These are phyloP conservation scores for Amaranthus palmeri DNA, from an alignment of 148 eudicot species.

Conservation along the genomic window DNA sequence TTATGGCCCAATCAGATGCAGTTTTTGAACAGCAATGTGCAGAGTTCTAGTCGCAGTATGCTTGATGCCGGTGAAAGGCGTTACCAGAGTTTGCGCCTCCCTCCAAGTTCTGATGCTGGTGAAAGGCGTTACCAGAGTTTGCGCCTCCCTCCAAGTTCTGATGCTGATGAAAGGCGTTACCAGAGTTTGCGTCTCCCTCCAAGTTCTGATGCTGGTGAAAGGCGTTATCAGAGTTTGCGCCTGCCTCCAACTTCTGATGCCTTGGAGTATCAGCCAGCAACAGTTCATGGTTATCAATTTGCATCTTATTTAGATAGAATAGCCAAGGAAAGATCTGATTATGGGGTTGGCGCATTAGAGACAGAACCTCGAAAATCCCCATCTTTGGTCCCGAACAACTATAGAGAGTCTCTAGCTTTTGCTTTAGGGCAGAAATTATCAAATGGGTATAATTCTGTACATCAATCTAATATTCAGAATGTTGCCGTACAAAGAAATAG, in stretches of 20 bases:
- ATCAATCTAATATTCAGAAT: constrained; percentile 62
- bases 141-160: constrained; percentile 60
- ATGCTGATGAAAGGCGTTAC: constrained; percentile 60
- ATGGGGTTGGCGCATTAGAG: constrained; percentile 43
- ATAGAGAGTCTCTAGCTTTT: constrained; percentile 45
- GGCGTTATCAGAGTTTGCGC: constrained; percentile 75
- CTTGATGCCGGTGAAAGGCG: constrained; percentile 60
- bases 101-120: constrained; percentile 42
- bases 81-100: constrained; percentile 61
- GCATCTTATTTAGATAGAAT: constrained; percentile 48
- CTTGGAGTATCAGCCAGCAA: constrained; percentile 72
- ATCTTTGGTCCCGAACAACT: constrained; percentile 43
- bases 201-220: constrained; percentile 53
- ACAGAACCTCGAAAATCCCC: constrained; percentile 36
- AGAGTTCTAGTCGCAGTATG: constrained; percentile 32
- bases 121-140: constrained; percentile 75
- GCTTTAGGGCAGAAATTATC: constrained; percentile 40
- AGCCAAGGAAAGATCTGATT: constrained; percentile 49
- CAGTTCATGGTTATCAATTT: constrained; percentile 76
- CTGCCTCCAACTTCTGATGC: constrained; percentile 62
- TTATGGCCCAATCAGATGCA: constrained; percentile 52
- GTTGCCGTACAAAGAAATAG: constrained; percentile 54
- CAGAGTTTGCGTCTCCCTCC: constrained; percentile 64
- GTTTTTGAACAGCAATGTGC: constrained; percentile 44
- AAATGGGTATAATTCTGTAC: constrained; percentile 39